phyloP scores from a whole-genome alignment of 805 yeast species.

The Candida tibetensis region DNA sequence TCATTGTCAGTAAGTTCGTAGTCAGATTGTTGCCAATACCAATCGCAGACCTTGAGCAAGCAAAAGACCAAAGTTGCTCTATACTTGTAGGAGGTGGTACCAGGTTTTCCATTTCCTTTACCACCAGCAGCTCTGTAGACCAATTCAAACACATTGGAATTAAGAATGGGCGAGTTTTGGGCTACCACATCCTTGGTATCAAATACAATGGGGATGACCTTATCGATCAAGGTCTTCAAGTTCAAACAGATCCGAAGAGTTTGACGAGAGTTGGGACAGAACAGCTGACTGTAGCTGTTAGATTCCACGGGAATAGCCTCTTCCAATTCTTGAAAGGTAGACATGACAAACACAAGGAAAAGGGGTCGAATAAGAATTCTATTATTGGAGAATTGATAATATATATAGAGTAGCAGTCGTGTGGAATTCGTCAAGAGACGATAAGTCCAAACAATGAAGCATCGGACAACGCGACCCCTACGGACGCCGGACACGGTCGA shows the following conservation, averaged over 20 bases:
- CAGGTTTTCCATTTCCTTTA: slow-evolving; percentile 53
- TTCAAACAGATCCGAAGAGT: slow-evolving; percentile 67
- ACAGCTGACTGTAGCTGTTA: slow-evolving; percentile 13
- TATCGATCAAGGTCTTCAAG: slow-evolving; percentile 69
- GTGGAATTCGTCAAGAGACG: no score
- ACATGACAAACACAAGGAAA: background rate
- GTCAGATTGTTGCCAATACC: slow-evolving; percentile 65
- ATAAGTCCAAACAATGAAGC: no score
- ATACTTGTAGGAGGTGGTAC: slow-evolving; percentile 58
- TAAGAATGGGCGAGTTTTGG: slow-evolving; percentile 60
- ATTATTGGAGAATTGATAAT: no score
- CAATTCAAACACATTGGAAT: slow-evolving; percentile 54
- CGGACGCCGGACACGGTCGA: no score
- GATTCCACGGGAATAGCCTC: slow-evolving; percentile 1
- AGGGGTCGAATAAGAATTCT: background rate
- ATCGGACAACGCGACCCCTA: no score
- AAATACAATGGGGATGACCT: slow-evolving; percentile 64
- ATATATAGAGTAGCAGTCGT: no score
- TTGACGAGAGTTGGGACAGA: slow-evolving; percentile 63
- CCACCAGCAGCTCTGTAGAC: slow-evolving; percentile 82
- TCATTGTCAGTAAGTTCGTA: slow-evolving; percentile 67
- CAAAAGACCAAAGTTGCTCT: slow-evolving; percentile 68
- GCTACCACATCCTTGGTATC: slow-evolving; percentile 47
- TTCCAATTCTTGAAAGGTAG: background rate
- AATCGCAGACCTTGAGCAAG: slow-evolving; percentile 67